Base-by-base conservation (phyloP, 495 filamentous ascomycete genomes). In the Emericellopsis terricola region DNA sequence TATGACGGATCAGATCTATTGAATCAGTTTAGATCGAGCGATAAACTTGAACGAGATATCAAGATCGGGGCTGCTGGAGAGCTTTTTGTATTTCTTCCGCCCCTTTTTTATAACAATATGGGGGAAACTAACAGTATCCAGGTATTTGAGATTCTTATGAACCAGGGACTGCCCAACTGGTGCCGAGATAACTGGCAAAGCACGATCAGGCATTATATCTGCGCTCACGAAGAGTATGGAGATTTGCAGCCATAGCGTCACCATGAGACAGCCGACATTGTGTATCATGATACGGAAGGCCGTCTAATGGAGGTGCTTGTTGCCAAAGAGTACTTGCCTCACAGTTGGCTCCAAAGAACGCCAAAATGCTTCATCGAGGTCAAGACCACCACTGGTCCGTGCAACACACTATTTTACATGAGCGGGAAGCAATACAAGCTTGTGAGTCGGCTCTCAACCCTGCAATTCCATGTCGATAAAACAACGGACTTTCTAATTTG, bases 301-400 rank as follows among this genome's bases (percentile, higher is more conserved):
- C 42, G 35, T 2, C 39, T 65, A 1, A 60, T 55, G 15, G 16
- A 29, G 9, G 8, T 47, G 9, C 47, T 63, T 8, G 47, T 60
- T n/a, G 33, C 47, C 8, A 38, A 41, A 7, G 54, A 47, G 0
- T 57, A 62, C 31, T 41, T 65, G 13, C 19, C 34, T 16, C 2
- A 8, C 0, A 16, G 39, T 3, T 61, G 57, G 56, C 0, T 3
- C 2, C 40, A 35, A 11, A 29, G 11, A 3, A 37, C 29, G 3
- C 61, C 56, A 8, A 34, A 47, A 18, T 66, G 58, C 37, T 58
- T 44, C 28, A 55, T 66, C 24, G 61, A 65, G 35, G 61, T 68
- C 23, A 68, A 65, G 41, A 44, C 60, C n/a, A 65, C 61, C 0
- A 57, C 56, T 2, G 41, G 40, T 7, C 26, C 44, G 2, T 59